These are phyloP conservation scores for Ricinus communis DNA, from an alignment of 345 rosid species.

Conservation along the genomic window DNA sequence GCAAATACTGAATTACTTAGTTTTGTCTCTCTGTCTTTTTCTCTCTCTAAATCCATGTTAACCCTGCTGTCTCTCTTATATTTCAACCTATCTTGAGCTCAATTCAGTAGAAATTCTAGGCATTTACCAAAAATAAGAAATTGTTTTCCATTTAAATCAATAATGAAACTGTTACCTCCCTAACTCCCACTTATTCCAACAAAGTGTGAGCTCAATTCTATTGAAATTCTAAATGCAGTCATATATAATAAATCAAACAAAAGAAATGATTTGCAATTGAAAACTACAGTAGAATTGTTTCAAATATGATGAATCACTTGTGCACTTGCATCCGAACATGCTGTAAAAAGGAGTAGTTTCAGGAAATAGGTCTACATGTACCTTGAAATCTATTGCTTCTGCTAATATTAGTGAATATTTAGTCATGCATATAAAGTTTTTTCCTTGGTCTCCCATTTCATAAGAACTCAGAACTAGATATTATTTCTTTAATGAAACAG, in stretches of 20 bases:
- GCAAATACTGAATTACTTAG: background rate
- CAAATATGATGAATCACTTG: background rate
- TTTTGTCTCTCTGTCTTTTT: background rate
- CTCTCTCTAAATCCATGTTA: background rate
- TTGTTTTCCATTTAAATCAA: too few species aligned
- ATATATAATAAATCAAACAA: background rate
- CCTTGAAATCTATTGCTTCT: too few species aligned
- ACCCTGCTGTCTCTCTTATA: background rate
- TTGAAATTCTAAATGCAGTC: background rate
- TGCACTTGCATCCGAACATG: background rate
- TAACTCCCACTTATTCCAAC: too few species aligned
- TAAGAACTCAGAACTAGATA: background rate
- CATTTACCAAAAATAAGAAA: too few species aligned
- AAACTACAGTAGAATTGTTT: background rate
- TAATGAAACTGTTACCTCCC: too few species aligned
- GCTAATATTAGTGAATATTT: background rate
- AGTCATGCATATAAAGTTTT: background rate
- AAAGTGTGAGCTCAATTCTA: background rate
- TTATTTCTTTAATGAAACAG: background rate
- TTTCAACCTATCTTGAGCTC: too few species aligned
- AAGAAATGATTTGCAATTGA: background rate
- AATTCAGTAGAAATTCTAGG: too few species aligned
- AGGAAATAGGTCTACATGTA: too few species aligned
- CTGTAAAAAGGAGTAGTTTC: too few species aligned
- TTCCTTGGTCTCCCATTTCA: background rate